Evolutionary conservation across 768 basidiomycete species (phyloP).

Genomic region (Inosperma sp.): DNA sequence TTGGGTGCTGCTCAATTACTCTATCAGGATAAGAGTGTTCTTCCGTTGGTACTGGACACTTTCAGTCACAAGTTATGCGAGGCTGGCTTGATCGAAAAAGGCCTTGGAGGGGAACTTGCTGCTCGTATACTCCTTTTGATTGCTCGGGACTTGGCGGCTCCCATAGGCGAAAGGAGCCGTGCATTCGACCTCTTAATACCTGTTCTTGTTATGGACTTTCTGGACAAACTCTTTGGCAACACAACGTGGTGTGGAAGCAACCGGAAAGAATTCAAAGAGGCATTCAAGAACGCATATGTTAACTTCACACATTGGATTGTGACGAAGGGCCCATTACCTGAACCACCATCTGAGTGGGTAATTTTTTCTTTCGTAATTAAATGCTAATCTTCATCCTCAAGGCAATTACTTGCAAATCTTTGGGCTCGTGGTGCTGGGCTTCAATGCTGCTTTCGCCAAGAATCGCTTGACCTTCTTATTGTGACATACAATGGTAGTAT

Average conservation of each 20-base stretch:
- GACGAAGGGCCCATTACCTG: conserved; percentile 15
- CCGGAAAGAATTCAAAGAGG: not conserved
- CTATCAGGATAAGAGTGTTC: not conserved
- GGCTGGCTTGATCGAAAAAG: conserved; percentile 16
- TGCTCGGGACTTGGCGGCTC: conserved; percentile 17
- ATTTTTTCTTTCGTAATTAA: not conserved
- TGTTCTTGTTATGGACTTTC: conserved; percentile 1
- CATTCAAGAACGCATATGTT: conserved; percentile 14
- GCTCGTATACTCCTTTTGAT: conserved; percentile 11
- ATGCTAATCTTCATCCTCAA: not conserved
- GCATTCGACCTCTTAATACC: not conserved
- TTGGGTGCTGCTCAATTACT: conserved; percentile 1
- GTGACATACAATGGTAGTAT: conserved; percentile 12
- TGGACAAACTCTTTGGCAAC: conserved; percentile 4
- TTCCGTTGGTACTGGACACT: conserved; percentile 11
- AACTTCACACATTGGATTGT: conserved; percentile 23
- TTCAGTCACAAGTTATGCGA: conserved; percentile 13
- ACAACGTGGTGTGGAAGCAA: conserved; percentile 5
- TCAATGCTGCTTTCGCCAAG: conserved; percentile 17
- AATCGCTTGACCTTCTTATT: conserved; percentile 14
- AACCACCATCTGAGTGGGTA: conserved; percentile 10
- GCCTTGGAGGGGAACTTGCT: conserved; percentile 16
- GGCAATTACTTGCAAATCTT: conserved; percentile 17
- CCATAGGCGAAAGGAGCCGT: not conserved
- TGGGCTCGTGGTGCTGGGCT: conserved; percentile 16